Percentiles rank a stretch among this genome's conserved stretches.
Evolutionary conservation across 257 asterid species (phyloP).

Genomic region (Scutellaria barbata): DNA sequence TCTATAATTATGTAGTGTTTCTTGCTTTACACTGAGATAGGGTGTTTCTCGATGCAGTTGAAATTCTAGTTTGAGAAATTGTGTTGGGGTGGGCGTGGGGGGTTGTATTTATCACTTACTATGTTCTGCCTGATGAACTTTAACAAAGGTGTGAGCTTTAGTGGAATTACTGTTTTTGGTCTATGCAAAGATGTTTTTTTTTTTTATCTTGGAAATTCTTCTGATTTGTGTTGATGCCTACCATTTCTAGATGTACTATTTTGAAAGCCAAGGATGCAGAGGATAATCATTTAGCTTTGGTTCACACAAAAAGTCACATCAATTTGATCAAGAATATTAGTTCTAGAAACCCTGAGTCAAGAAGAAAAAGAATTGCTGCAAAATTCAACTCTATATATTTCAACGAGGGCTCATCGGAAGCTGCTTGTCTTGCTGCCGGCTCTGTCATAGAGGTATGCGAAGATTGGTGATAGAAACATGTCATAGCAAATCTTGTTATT

Average conservation of each 20-base stretch:
- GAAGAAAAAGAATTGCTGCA: constrained; percentile 53
- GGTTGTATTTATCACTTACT: background rate
- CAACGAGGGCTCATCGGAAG: constrained; percentile 85
- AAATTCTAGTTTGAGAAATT: constrained; percentile 5
- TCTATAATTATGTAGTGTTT: background rate
- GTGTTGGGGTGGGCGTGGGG: background rate
- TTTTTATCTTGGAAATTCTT: background rate
- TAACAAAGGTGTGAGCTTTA: constrained; percentile 21
- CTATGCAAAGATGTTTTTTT: constrained; percentile 6
- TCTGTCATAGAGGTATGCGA: constrained; percentile 78
- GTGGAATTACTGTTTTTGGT: background rate
- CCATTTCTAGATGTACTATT: constrained; percentile 66
- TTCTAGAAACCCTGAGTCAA: constrained; percentile 44
- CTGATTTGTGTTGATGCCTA: constrained; percentile 19
- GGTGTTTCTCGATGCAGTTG: background rate
- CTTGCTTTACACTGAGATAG: background rate
- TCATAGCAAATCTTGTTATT: constrained; percentile 6
- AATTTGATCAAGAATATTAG: constrained; percentile 71
- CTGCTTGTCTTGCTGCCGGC: constrained; percentile 95
- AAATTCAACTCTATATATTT: constrained; percentile 81
- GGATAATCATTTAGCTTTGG: constrained; percentile 69
- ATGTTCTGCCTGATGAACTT: background rate
- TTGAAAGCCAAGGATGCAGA: constrained; percentile 71
- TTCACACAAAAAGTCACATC: constrained; percentile 70
- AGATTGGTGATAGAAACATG: background rate